Evolutionary conservation across 2,329 filamentous ascomycete species (phyloP).

Genomic region (Exophiala bonariae): DNA sequence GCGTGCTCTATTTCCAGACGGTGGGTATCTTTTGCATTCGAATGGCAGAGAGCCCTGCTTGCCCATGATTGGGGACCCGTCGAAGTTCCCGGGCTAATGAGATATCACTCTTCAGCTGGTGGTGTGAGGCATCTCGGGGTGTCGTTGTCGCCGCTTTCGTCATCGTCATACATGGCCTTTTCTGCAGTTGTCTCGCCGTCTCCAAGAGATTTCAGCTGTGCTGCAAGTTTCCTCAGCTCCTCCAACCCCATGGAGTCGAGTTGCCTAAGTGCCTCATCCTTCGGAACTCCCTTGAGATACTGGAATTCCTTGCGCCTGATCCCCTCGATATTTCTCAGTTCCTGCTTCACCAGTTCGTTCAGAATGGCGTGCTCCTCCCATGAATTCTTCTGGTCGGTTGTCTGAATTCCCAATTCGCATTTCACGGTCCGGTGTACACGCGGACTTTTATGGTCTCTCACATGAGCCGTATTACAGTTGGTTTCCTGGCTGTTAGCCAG

Average conservation of each 20-base stretch:
- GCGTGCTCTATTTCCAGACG: too few species aligned
- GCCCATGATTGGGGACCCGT: too few species aligned
- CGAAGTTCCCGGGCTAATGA: too few species aligned
- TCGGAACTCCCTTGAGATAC: constrained; percentile 11
- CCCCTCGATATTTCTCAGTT: constrained; percentile 6
- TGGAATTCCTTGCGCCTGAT: constrained; percentile 7
- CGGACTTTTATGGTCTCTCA: too few species aligned
- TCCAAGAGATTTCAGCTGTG: constrained; percentile 6
- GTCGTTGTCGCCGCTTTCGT: constrained; percentile 12
- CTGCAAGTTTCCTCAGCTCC: background rate
- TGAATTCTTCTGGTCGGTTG: too few species aligned
- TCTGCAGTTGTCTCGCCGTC: constrained; percentile 6
- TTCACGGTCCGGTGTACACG: too few species aligned
- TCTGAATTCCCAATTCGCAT: too few species aligned
- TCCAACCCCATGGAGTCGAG: constrained; percentile 1
- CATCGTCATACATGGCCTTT: constrained; percentile 15
- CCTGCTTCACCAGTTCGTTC: background rate
- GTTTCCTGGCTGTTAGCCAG: too few species aligned
- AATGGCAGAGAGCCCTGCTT: too few species aligned
- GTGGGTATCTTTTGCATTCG: too few species aligned
- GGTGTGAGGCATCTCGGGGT: constrained; percentile 7
- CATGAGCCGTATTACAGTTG: too few species aligned
- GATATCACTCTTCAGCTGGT: too few species aligned
- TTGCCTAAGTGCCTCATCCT: constrained; percentile 1
- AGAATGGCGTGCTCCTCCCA: background rate